Percentiles rank a stretch among this genome's conserved stretches.
These are phyloP conservation scores for Rutstroemia sp. DNA, from an alignment of 2,329 filamentous ascomycete genomes.

Conservation along the genomic window DNA sequence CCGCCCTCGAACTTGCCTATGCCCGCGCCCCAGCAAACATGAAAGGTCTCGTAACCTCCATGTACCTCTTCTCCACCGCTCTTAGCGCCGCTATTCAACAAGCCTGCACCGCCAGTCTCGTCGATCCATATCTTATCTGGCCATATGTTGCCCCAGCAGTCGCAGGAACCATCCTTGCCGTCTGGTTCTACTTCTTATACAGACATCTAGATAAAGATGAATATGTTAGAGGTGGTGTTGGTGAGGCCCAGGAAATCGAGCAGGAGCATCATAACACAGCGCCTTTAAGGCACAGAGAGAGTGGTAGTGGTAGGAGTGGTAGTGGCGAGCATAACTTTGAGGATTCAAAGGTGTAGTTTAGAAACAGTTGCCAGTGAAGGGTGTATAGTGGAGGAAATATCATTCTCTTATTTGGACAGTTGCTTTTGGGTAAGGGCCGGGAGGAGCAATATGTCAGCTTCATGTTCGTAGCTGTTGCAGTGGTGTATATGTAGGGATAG, in stretches of 20 bases:
- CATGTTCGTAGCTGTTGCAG: too few species aligned
- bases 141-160: conserved; percentile 61
- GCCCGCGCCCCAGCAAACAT: conserved; percentile 73
- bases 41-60: conserved; percentile 63
- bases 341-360: not conserved
- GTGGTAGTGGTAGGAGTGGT: not conserved
- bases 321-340: not conserved
- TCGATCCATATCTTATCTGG: conserved; percentile 60
- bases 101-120: conserved; percentile 21
- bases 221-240: conserved; percentile 6
- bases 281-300: not conserved
- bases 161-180: conserved; percentile 52
- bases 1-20: conserved; percentile 67
- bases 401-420: too few species aligned
- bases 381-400: too few species aligned
- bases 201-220: conserved; percentile 56
- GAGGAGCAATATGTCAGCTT: too few species aligned
- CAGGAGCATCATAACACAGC: not conserved
- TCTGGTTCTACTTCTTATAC: conserved; percentile 62
- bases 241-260: not conserved
- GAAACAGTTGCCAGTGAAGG: too few species aligned
- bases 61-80: conserved; percentile 65
- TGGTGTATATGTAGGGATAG: too few species aligned
- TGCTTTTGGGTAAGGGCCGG: too few species aligned
- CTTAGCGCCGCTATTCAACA: conserved; percentile 31